phyloP scores from a whole-genome alignment of 352 stramenopile species.

The Phytopythium montanum region DNA sequence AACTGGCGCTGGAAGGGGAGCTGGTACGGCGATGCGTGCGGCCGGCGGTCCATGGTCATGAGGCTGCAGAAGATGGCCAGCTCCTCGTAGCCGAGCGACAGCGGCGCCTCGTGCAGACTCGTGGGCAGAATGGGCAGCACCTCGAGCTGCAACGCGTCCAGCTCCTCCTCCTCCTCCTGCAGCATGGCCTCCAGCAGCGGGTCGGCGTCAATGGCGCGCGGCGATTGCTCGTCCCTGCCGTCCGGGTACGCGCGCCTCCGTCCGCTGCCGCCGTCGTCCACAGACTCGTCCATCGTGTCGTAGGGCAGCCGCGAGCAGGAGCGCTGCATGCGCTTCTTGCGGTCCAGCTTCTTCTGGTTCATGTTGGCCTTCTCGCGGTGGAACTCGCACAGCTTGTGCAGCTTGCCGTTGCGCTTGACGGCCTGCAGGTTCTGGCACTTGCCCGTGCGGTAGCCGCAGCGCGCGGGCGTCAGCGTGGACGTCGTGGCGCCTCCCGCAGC shows the following conservation, averaged over 20 bases:
- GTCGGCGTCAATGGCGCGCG: conserved; percentile 48
- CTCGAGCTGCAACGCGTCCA: conserved; percentile 9
- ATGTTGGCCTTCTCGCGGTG: conserved; percentile 81
- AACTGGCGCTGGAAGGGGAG: conserved; percentile 13
- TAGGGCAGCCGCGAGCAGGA: conserved; percentile 26
- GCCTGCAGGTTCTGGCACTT: conserved; percentile 81
- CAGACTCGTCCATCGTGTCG: conserved; percentile 28
- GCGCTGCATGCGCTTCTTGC: conserved; percentile 76
- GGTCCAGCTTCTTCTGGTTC: conserved; percentile 86
- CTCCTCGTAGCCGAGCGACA: conserved; percentile 59
- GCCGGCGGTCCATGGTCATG: conserved; percentile 61
- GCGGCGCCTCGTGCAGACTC: conserved; percentile 56
- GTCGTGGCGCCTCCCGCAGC: conserved; percentile 6
- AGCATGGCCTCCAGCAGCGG: conserved; percentile 22
- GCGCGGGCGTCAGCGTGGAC: conserved; percentile 28
- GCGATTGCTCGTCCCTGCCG: conserved; percentile 25
- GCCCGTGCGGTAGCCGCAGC: conserved; percentile 76
- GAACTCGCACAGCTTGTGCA: conserved; percentile 85
- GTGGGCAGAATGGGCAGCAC: conserved; percentile 33
- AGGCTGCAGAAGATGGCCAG: conserved; percentile 76
- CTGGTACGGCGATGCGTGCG: conserved; percentile 23
- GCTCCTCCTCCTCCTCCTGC: conserved; percentile 1
- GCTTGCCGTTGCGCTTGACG: conserved; percentile 78
- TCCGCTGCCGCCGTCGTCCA: conserved; percentile 23
- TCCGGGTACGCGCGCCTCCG: conserved; percentile 12